These are phyloP conservation scores for Cystobasidium slooffiae DNA, from an alignment of 1,284 basidiomycete species.

Conservation along the genomic window DNA sequence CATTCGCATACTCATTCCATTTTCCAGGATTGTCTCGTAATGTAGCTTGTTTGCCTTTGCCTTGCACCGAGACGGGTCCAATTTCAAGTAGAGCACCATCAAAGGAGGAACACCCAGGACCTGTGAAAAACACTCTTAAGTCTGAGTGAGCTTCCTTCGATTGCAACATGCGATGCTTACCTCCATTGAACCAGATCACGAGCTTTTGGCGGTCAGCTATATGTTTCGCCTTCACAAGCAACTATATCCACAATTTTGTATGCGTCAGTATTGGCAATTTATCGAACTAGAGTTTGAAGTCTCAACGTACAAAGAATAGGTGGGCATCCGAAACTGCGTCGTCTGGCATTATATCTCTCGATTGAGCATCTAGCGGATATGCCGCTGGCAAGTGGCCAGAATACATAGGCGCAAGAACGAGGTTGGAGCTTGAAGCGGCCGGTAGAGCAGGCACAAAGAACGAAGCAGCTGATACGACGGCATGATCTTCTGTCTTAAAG, in stretches of 20 bases:
- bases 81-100: slow-evolving; percentile 98
- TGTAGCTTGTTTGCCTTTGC: slow-evolving; percentile 69
- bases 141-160: slow-evolving; percentile 1
- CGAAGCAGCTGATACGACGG: slow-evolving; percentile 6
- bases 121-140: slow-evolving; percentile 59
- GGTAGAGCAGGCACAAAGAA: slow-evolving; percentile 27
- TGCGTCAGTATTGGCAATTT: slow-evolving; percentile 68
- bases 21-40: slow-evolving; percentile 72
- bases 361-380: slow-evolving; percentile 46
- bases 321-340: slow-evolving; percentile 31
- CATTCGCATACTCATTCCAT: slow-evolving; percentile 97
- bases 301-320: slow-evolving; percentile 35
- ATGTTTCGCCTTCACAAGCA: slow-evolving; percentile 84
- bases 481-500: background rate
- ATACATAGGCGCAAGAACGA: slow-evolving; percentile 47
- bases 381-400: slow-evolving; percentile 52
- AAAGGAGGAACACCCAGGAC: slow-evolving; percentile 94
- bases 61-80: slow-evolving; percentile 70
- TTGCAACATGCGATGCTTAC: slow-evolving; percentile 14
- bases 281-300: background rate
- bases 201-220: slow-evolving; percentile 78
- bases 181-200: slow-evolving; percentile 35
- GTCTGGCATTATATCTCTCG: slow-evolving; percentile 30
- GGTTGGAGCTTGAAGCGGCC: slow-evolving; percentile 6
- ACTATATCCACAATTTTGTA: slow-evolving; percentile 58